A percentile compares a stretch with the other conserved stretches of the same genome.
phyloP scores from a whole-genome alignment of 371 early-diverging fungal species.

The Scutellospora calospora region DNA sequence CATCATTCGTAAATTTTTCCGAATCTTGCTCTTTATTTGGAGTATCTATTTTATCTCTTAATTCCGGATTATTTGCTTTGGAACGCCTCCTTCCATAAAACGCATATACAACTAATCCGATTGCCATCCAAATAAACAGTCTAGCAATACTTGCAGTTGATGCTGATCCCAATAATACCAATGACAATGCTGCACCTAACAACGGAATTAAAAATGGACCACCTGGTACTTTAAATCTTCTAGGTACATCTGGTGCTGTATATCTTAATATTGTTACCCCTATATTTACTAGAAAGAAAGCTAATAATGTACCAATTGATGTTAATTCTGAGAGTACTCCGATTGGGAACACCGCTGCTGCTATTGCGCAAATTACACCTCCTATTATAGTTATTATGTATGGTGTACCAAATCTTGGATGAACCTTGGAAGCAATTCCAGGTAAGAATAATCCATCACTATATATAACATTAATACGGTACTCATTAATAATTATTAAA shows the following conservation, averaged over 20 bases:
- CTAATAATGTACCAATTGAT: constrained; percentile 85
- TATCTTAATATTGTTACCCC: constrained; percentile 81
- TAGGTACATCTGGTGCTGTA: constrained; percentile 74
- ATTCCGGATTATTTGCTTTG: constrained; percentile 23
- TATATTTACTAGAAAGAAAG: constrained; percentile 84
- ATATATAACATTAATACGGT: neutral
- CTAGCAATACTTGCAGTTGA: constrained; percentile 65
- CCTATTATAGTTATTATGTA: constrained; percentile 73
- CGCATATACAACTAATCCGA: constrained; percentile 78
- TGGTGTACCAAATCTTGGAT: constrained; percentile 71
- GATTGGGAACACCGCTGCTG: constrained; percentile 82
- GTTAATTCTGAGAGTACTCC: constrained; percentile 87
- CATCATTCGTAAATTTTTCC: no score
- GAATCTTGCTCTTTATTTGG: no score
- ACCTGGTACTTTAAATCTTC: constrained; percentile 85
- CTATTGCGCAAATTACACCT: constrained; percentile 73
- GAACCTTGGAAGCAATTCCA: constrained; percentile 58
- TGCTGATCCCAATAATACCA: constrained; percentile 71
- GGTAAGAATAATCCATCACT: constrained; percentile 45
- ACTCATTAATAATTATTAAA: neutral
- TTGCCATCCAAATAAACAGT: constrained; percentile 64
- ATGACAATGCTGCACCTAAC: constrained; percentile 64
- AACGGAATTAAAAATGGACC: constrained; percentile 71
- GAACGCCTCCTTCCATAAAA: constrained; percentile 74
- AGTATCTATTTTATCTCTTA: no score